These are phyloP conservation scores for Ophiostoma australiae DNA, from an alignment of 2,329 filamentous ascomycete species.

Conservation along the genomic window DNA sequence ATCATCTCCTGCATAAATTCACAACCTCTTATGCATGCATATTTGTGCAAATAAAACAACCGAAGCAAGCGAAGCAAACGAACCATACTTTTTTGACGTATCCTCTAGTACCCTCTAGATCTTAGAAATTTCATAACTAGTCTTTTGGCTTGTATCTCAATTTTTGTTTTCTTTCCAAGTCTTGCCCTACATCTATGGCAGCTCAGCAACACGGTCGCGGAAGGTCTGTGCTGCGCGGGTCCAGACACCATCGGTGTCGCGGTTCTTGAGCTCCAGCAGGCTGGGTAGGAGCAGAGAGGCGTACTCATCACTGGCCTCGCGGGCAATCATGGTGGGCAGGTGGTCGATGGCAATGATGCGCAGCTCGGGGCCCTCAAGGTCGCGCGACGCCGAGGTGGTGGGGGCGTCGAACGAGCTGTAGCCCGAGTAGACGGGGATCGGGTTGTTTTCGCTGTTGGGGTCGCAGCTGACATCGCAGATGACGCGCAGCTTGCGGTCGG, in stretches of 20 bases:
- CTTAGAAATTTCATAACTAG: not conserved
- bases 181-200: constrained; percentile 21
- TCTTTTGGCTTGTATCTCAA: not conserved
- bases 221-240: constrained; percentile 77
- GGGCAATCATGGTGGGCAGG: constrained; percentile 73
- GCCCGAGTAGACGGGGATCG: constrained; percentile 72
- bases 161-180: not conserved
- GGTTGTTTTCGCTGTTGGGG: constrained; percentile 60
- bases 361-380: constrained; percentile 50
- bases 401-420: constrained; percentile 85
- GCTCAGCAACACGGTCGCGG: constrained; percentile 63
- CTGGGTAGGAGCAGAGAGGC: constrained; percentile 72
- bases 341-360: constrained; percentile 87
- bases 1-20: not conserved
- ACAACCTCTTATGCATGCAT: not conserved
- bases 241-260: constrained; percentile 73
- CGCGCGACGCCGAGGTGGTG: constrained; percentile 63
- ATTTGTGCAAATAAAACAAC: not conserved
- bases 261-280: constrained; percentile 71
- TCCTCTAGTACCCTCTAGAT: not conserved
- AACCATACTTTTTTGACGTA: not conserved
- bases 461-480: constrained; percentile 76
- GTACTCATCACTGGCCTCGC: constrained; percentile 82
- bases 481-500: constrained; percentile 69
- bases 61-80: not conserved